Base-by-base conservation (phyloP, 805 yeast genomes). In the Saccharomycopsis sp. region DNA sequence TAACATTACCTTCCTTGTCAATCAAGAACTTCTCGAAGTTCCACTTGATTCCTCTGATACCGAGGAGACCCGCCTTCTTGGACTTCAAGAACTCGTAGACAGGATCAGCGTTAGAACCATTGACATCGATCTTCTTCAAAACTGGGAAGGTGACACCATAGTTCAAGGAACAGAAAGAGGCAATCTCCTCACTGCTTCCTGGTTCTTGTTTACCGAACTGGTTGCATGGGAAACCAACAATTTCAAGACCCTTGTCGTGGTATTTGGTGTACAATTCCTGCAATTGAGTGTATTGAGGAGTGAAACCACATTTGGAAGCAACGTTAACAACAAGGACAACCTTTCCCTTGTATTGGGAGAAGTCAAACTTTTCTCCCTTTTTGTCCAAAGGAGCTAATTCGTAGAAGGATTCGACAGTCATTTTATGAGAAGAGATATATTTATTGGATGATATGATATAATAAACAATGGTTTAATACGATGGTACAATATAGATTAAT, bases 121-220 rank as follows among this genome's bases (percentile, higher is more conserved):
- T 94, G 65, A 94, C 98, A 49, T 92, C 91, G 60, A 91, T 72
- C 78, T 92, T 93, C 70, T 81, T 78, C 81, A 93, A 75, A 35
- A 93, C 80, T 34, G 97, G 97, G 85, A 94, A 93, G 17, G 87
- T 76, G 49, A 93, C 97, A 57, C 97, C 97, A 70, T 85, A 94
- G 76, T 89, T 91, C 67, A 84, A 70, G 54, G 81, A 73, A 73
- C 97, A 90, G 77, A 90, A 90, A 50, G 78, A 71, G 44, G 82
- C 84, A 66, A 90, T 89, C 69, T 88, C 92, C 56, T 84, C 80
- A 52, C 80, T 82, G 15, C 78, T 69, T 20, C 86, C 86, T 53
- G 75, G 96, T 84, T 77, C 96, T 86, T 80, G 96, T 80, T 69
- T 80, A 44, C 88, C 94, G 68, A 90, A 90, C 72, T 91, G 97